phyloP scores from a whole-genome alignment of 2,329 filamentous ascomycete genomes.

The Passalora sequoiae region DNA sequence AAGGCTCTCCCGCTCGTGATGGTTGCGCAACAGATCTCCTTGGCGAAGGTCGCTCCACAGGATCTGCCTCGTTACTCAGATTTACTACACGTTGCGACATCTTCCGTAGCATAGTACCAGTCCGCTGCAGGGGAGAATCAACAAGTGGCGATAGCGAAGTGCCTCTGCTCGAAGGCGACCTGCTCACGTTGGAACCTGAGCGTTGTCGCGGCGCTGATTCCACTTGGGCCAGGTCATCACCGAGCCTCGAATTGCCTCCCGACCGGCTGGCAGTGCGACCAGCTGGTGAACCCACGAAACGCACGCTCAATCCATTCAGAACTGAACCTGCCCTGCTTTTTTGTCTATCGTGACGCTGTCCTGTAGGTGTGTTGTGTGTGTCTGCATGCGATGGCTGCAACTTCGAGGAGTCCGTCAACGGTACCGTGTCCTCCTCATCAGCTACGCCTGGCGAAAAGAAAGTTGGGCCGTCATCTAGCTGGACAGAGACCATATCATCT shows the following conservation, averaged over 20 bases:
- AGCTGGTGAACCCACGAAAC: constrained; percentile 40
- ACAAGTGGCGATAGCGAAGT: constrained; percentile 44
- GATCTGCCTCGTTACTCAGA: constrained; percentile 84
- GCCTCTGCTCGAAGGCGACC: constrained; percentile 45
- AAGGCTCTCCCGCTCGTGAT: constrained; percentile 7
- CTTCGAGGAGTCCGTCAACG: constrained; percentile 52
- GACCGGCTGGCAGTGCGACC: constrained; percentile 37
- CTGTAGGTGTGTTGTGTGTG: constrained; percentile 35
- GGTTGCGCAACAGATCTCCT: constrained; percentile 52
- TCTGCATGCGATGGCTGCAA: constrained; percentile 54
- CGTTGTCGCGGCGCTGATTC: constrained; percentile 45
- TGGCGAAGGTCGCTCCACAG: constrained; percentile 66
- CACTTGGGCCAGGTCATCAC: constrained; percentile 61
- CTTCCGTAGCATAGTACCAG: constrained; percentile 51
- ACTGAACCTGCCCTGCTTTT: constrained; percentile 12
- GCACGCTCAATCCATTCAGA: constrained; percentile 47
- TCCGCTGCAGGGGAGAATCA: constrained; percentile 46
- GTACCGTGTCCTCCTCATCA: constrained; percentile 55
- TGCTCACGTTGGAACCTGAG: constrained; percentile 46
- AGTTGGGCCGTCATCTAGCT: constrained; percentile 51
- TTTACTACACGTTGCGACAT: constrained; percentile 99
- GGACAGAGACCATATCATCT: constrained; percentile 35
- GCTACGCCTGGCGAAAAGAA: constrained; percentile 46
- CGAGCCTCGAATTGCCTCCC: constrained; percentile 44
- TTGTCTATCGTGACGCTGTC: constrained; percentile 44